Percentiles rank a stretch among this genome's conserved stretches.
Evolutionary conservation across 208 protist species (phyloP).

Genomic region (Leptomonas seymouri): DNA sequence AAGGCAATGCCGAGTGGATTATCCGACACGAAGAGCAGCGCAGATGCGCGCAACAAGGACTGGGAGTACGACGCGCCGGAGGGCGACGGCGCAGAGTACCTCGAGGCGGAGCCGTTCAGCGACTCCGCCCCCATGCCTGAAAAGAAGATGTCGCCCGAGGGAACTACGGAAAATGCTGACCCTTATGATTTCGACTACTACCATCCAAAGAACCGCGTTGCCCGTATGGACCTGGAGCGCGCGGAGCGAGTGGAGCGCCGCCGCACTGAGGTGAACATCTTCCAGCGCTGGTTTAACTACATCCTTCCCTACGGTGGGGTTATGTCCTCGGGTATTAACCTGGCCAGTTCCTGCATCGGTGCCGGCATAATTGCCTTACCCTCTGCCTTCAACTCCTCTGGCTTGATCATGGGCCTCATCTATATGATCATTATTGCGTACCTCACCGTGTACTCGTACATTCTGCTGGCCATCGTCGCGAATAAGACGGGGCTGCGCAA

Average conservation of each 20-base stretch:
- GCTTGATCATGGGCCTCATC: conserved; percentile 44
- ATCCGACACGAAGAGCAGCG: neutral
- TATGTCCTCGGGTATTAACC: conserved; percentile 50
- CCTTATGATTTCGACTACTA: conserved; percentile 21
- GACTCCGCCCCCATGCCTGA: neutral
- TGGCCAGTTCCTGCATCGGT: conserved; percentile 51
- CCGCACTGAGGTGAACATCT: conserved; percentile 28
- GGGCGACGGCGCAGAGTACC: conserved; percentile 34
- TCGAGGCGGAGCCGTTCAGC: conserved; percentile 24
- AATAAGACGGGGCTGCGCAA: conserved; percentile 42
- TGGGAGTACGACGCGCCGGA: conserved; percentile 31
- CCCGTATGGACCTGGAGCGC: conserved; percentile 19
- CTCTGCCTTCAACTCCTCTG: conserved; percentile 51
- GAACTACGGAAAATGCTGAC: conserved; percentile 16
- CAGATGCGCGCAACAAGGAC: neutral
- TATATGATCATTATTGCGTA: conserved; percentile 37
- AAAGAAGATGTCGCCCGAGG: conserved; percentile 1
- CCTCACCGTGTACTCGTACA: conserved; percentile 63
- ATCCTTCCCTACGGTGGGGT: conserved; percentile 61
- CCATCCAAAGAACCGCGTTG: conserved; percentile 9
- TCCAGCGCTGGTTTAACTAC: conserved; percentile 36
- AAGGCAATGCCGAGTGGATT: conserved; percentile 4
- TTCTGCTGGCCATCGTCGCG: conserved; percentile 40
- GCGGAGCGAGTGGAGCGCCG: conserved; percentile 26
- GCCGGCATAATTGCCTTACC: conserved; percentile 68